These are phyloP conservation scores for Taxawa tesnikishii DNA, from an alignment of 2,329 filamentous ascomycete species.

Conservation along the genomic window DNA sequence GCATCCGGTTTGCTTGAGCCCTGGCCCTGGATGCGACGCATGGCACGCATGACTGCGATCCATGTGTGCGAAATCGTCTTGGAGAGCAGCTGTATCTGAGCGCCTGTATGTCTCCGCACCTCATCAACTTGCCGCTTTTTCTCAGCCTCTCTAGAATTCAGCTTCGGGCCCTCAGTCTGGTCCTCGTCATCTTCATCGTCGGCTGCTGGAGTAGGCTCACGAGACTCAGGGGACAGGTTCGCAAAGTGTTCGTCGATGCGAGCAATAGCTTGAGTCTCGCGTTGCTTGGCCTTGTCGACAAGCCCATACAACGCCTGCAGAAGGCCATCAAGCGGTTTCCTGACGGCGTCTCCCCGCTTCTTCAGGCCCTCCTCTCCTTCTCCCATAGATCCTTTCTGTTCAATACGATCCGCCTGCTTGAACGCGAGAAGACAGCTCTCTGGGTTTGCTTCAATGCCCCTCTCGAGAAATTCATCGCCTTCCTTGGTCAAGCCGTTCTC, in stretches of 20 bases:
- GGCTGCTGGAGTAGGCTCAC: constrained; percentile 25
- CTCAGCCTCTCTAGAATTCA: constrained; percentile 34
- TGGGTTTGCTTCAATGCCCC: constrained; percentile 80
- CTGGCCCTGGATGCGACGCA: constrained; percentile 84
- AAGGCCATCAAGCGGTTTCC: constrained; percentile 72
- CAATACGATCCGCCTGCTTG: constrained; percentile 78
- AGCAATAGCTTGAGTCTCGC: constrained; percentile 49
- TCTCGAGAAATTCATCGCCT: constrained; percentile 65
- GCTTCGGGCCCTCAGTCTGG: constrained; percentile 7
- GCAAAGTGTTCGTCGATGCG: constrained; percentile 44
- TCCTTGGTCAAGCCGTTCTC: constrained; percentile 59
- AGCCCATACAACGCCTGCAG: constrained; percentile 82
- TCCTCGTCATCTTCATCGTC: constrained; percentile 40
- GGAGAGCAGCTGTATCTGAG: constrained; percentile 64
- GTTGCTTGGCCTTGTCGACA: constrained; percentile 56
- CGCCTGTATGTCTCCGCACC: constrained; percentile 53
- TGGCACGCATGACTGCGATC: constrained; percentile 88
- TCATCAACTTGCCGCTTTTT: constrained; percentile 44
- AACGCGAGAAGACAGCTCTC: constrained; percentile 86
- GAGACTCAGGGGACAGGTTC: constrained; percentile 20
- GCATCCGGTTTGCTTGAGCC: constrained; percentile 45
- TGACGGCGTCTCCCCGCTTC: constrained; percentile 57
- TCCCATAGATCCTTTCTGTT: constrained; percentile 56
- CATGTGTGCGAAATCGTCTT: constrained; percentile 84
- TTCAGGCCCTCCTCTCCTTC: constrained; percentile 59